Conservation (phyloP, 495 filamentous ascomycete genomes). For the Pseudotulostoma volvatum region DNA sequence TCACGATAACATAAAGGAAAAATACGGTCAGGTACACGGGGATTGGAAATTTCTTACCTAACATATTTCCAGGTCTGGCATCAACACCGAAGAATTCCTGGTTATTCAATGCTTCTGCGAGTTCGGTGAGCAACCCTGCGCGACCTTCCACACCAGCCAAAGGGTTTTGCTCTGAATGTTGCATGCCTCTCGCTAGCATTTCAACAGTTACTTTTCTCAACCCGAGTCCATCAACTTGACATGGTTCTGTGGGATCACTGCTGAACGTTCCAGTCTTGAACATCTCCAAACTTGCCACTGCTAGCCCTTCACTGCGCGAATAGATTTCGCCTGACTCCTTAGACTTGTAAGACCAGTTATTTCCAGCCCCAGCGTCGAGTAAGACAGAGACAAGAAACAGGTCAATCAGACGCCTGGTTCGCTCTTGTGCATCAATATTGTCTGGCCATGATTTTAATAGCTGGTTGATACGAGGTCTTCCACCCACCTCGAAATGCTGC, state of each 20-base stretch:
- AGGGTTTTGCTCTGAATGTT: slow-evolving; percentile 67
- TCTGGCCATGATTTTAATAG: slow-evolving; percentile 48
- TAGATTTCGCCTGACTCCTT: slow-evolving; percentile 77
- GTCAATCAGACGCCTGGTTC: slow-evolving; percentile 47
- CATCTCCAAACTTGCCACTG: slow-evolving; percentile 92
- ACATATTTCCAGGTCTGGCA: slow-evolving; percentile 82
- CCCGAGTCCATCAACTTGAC: slow-evolving; percentile 75
- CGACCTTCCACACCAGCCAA: slow-evolving; percentile 80
- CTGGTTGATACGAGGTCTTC: slow-evolving; percentile 47
- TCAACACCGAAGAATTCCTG: slow-evolving; percentile 73
- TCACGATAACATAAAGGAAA: not conserved
- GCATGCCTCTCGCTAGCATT: slow-evolving; percentile 60
- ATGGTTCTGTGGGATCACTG: slow-evolving; percentile 61
- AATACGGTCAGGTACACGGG: not conserved
- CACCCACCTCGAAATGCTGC: slow-evolving; percentile 60
- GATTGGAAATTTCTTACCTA: slow-evolving; percentile 42
- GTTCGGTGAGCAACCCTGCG: slow-evolving; percentile 57
- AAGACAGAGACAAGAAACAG: slow-evolving; percentile 54
- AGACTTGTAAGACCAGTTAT: slow-evolving; percentile 67
- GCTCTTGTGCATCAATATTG: slow-evolving; percentile 42
- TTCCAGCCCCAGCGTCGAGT: slow-evolving; percentile 51
- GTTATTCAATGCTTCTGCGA: slow-evolving; percentile 64
- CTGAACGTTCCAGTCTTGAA: slow-evolving; percentile 92
- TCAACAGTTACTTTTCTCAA: slow-evolving; percentile 61
- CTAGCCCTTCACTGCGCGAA: slow-evolving; percentile 77